Conservation (phyloP, 139 green algal genomes). For the Zygnema circumcarinatum region DNA sequence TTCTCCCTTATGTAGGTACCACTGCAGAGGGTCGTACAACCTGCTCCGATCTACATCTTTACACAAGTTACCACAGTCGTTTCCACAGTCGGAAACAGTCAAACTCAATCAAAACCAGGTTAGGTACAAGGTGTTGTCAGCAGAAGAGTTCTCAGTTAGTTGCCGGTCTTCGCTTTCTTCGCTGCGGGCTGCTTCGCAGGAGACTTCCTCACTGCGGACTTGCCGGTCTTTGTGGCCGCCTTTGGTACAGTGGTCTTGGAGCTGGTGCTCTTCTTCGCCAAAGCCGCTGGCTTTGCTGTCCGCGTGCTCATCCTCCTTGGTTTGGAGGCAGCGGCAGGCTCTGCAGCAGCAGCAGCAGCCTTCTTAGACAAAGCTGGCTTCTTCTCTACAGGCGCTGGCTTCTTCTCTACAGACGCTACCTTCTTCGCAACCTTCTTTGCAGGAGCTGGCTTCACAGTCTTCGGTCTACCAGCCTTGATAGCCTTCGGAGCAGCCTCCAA, state of each 20-base stretch:
- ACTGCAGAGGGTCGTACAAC: too few species aligned
- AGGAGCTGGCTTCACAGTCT: constrained; percentile 7
- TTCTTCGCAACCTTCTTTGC: background rate
- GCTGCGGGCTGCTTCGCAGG: constrained; percentile 3
- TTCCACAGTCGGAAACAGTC: too few species aligned
- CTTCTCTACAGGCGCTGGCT: background rate
- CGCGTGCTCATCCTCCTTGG: background rate
- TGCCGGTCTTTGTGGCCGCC: background rate
- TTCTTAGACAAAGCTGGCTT: background rate
- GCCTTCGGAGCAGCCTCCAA: constrained; percentile 14
- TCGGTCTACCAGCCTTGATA: constrained; percentile 4
- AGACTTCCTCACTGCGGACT: background rate
- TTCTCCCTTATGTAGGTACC: too few species aligned
- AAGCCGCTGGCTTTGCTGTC: background rate
- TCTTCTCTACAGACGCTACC: constrained; percentile 1
- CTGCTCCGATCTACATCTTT: too few species aligned
- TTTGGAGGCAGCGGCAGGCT: background rate
- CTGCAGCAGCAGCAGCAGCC: background rate
- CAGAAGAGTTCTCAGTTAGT: too few species aligned
- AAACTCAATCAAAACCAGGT: too few species aligned
- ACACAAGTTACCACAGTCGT: too few species aligned
- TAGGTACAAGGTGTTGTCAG: too few species aligned
- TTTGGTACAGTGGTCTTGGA: background rate
- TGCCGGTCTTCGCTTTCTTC: constrained; percentile 19
- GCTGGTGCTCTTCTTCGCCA: background rate